Conservation (phyloP, 768 basidiomycete genomes). For the Cyclocybe cylindracea region DNA sequence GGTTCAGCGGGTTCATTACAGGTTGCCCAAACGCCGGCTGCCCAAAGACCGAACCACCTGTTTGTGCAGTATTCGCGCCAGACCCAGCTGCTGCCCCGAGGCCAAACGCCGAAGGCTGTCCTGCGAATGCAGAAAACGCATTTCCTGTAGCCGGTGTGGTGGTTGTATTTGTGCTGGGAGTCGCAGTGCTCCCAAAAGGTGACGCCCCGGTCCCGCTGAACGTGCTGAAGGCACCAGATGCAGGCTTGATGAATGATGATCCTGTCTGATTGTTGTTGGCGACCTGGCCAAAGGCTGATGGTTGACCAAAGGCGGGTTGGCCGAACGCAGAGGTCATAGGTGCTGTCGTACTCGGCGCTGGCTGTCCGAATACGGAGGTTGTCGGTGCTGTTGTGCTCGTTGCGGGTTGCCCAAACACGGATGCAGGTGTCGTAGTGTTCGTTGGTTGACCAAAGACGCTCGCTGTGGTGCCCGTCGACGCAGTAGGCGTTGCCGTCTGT, state of each 20-base stretch:
- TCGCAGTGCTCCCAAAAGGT: constrained; percentile 28
- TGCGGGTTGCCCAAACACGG: constrained; percentile 35
- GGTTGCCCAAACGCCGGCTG: constrained; percentile 19
- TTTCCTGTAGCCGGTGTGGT: constrained; percentile 23
- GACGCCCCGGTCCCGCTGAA: constrained; percentile 32
- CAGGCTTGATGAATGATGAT: constrained; percentile 47
- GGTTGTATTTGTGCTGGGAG: constrained; percentile 7
- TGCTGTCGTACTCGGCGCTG: constrained; percentile 24
- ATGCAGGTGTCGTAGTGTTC: constrained; percentile 22
- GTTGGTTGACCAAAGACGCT: constrained; percentile 37
- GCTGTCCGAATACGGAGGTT: constrained; percentile 40
- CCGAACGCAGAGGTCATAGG: constrained; percentile 31
- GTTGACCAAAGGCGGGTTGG: constrained; percentile 24
- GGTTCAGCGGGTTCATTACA: constrained; percentile 20
- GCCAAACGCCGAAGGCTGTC: constrained; percentile 45
- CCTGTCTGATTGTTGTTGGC: constrained; percentile 10
- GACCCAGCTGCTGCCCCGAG: constrained; percentile 20
- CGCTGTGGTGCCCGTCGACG: constrained; percentile 9
- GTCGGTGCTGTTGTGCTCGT: constrained; percentile 21
- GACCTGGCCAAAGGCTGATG: constrained; percentile 17
- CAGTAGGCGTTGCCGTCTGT: constrained; percentile 24
- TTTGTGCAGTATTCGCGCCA: constrained; percentile 15
- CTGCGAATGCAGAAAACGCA: constrained; percentile 55
- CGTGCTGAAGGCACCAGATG: constrained; percentile 52
- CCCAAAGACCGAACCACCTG: constrained; percentile 29